phyloP scores from a whole-genome alignment of 371 early-diverging fungal species.

The Rhizopus microsporus region DNA sequence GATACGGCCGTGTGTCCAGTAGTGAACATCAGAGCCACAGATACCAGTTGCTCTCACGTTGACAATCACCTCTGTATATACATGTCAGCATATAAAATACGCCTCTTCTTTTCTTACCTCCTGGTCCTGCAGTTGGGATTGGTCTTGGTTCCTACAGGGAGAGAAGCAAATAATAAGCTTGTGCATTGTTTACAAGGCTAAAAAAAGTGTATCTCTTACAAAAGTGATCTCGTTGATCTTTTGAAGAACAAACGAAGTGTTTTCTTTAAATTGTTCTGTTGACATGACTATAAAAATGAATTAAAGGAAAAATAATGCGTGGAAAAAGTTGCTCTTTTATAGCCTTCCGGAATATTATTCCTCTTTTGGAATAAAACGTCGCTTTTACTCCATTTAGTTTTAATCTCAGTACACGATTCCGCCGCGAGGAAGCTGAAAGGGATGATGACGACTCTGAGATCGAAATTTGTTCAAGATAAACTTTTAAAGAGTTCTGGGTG shows the following conservation, averaged over 20 bases:
- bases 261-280: background rate
- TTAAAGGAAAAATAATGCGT: background rate
- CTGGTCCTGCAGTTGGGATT: slow-evolving; percentile 22
- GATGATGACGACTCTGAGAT: no score
- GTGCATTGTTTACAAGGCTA: background rate
- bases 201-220: slow-evolving; percentile 8
- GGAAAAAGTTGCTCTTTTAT: background rate
- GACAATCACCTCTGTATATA: slow-evolving; percentile 39
- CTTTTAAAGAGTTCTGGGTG: no score
- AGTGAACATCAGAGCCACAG: slow-evolving; percentile 55
- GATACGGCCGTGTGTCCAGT: slow-evolving; percentile 52
- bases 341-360: slow-evolving; percentile 3
- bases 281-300: background rate
- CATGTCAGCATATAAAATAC: background rate
- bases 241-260: slow-evolving; percentile 25
- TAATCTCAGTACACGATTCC: no score
- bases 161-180: background rate
- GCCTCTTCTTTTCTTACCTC: slow-evolving; percentile 5
- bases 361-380: background rate
- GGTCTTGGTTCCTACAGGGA: slow-evolving; percentile 21
- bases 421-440: no score
- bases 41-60: slow-evolving; percentile 54
- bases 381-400: background rate
- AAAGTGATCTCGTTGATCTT: slow-evolving; percentile 19
- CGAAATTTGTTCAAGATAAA: no score